Evolutionary conservation across 306 rosid species (phyloP).

Genomic region (Lathyrus oleraceus): DNA sequence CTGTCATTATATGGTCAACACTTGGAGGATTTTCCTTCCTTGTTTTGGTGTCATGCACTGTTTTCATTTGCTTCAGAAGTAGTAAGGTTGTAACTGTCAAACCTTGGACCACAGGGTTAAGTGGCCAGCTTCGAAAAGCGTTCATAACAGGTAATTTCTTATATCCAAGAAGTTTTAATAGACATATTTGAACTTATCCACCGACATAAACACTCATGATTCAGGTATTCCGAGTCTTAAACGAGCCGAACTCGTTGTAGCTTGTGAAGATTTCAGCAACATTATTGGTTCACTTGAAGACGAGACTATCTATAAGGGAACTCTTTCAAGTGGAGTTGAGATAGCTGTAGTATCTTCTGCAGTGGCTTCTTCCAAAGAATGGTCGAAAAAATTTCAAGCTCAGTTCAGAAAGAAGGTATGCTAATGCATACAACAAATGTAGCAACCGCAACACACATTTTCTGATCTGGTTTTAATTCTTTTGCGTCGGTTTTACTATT

Average conservation of each 20-base stretch:
- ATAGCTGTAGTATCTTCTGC: slow-evolving; percentile 74
- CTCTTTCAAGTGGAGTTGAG: slow-evolving; percentile 94
- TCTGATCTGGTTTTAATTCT: slow-evolving; percentile 21
- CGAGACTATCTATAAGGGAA: slow-evolving; percentile 84
- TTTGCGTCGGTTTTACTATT: background rate
- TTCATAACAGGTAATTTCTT: slow-evolving; percentile 65
- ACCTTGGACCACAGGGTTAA: slow-evolving; percentile 95
- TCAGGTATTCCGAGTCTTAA: slow-evolving; percentile 90
- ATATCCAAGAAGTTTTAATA: no score
- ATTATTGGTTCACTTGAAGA: slow-evolving; percentile 61
- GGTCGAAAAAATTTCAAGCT: slow-evolving; percentile 71
- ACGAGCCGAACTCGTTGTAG: slow-evolving; percentile 68
- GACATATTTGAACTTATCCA: no score
- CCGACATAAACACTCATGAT: background rate
- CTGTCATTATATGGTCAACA: slow-evolving; percentile 47
- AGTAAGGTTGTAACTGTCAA: slow-evolving; percentile 71
- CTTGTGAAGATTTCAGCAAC: slow-evolving; percentile 97
- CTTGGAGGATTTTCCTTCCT: slow-evolving; percentile 55
- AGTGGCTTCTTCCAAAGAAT: slow-evolving; percentile 50
- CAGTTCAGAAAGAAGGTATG: slow-evolving; percentile 76
- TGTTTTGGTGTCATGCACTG: slow-evolving; percentile 44
- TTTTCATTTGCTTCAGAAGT: slow-evolving; percentile 51
- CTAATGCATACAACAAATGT: slow-evolving; percentile 4
- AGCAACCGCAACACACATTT: background rate
- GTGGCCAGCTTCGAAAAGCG: slow-evolving; percentile 96